A percentile compares a stretch with the other conserved stretches of the same genome.
Conservation (phyloP, 2,329 filamentous ascomycete genomes). For the Paracorniculantispora psalliotae region DNA sequence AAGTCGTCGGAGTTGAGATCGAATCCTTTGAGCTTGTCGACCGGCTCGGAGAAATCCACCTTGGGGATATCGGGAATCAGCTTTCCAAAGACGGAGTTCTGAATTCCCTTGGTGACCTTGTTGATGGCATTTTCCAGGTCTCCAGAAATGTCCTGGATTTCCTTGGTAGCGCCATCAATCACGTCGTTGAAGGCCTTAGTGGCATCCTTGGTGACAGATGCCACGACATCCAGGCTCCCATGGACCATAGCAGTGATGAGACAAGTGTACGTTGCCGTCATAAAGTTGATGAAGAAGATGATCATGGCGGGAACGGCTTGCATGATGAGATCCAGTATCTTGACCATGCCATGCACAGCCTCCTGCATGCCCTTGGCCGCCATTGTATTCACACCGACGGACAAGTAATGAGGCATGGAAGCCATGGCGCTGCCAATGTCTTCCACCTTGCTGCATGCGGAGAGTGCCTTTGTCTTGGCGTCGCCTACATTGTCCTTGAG, state of each 20-base stretch:
- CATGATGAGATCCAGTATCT: slow-evolving; percentile 71
- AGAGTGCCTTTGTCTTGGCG: slow-evolving; percentile 76
- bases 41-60: slow-evolving; percentile 60
- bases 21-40: slow-evolving; percentile 65
- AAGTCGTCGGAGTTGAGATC: slow-evolving; percentile 63
- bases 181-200: slow-evolving; percentile 46
- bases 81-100: slow-evolving; percentile 46
- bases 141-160: slow-evolving; percentile 53
- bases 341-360: slow-evolving; percentile 73
- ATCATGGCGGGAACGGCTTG: slow-evolving; percentile 83
- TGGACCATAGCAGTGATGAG: slow-evolving; percentile 79
- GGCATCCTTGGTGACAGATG: slow-evolving; percentile 47
- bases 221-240: slow-evolving; percentile 68
- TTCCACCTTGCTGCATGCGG: slow-evolving; percentile 88
- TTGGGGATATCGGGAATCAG: slow-evolving; percentile 39
- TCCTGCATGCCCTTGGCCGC: slow-evolving; percentile 75
- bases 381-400: slow-evolving; percentile 80
- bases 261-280: slow-evolving; percentile 86
- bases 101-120: slow-evolving; percentile 39
- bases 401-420: slow-evolving; percentile 95
- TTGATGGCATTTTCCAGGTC: slow-evolving; percentile 45
- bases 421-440: slow-evolving; percentile 92
- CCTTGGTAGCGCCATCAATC: slow-evolving; percentile 51
- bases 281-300: slow-evolving; percentile 86
- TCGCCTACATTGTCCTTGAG: slow-evolving; percentile 70